Percentiles rank a stretch among this genome's conserved stretches.
These are phyloP conservation scores for Peronosclerospora sorghi DNA, from an alignment of 352 stramenopile species.

Conservation along the genomic window DNA sequence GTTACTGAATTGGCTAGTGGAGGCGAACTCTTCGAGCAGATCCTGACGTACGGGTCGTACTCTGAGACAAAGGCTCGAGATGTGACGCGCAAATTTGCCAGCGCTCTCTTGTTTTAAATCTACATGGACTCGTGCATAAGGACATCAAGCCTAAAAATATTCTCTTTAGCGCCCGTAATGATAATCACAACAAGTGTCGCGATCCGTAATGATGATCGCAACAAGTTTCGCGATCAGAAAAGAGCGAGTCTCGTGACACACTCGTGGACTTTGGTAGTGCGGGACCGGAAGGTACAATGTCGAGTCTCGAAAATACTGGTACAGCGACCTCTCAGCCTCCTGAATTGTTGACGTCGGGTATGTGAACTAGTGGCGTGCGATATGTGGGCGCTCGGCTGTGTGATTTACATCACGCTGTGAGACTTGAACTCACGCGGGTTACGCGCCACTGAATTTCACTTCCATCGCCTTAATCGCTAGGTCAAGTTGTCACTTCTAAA, in stretches of 20 bases:
- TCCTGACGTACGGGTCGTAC: constrained; percentile 61
- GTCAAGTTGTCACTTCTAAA: too few species aligned
- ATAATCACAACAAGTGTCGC: constrained; percentile 13
- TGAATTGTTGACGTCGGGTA: constrained; percentile 39
- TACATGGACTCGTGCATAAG: constrained; percentile 63
- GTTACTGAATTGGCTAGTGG: constrained; percentile 82
- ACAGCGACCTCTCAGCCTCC: constrained; percentile 60
- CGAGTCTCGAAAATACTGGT: constrained; percentile 46
- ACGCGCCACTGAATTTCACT: too few species aligned
- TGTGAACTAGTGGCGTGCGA: constrained; percentile 57
- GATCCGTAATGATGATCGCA: too few species aligned
- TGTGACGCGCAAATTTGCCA: constrained; percentile 42
- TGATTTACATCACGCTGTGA: constrained; percentile 91
- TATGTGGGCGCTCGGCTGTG: constrained; percentile 84
- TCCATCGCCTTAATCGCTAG: too few species aligned
- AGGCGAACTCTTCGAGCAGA: constrained; percentile 86
- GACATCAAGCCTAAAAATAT: constrained; percentile 83
- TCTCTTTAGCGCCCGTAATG: constrained; percentile 29
- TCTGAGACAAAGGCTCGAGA: constrained; percentile 32
- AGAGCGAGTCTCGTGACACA: constrained; percentile 36
- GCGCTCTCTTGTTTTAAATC: constrained; percentile 63
- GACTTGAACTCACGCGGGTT: constrained; percentile 86
- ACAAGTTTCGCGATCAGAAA: too few species aligned
- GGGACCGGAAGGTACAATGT: constrained; percentile 25
- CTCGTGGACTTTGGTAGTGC: constrained; percentile 75